Conservation (phyloP, 208 protist genomes). For the Phytomonas sp. region DNA sequence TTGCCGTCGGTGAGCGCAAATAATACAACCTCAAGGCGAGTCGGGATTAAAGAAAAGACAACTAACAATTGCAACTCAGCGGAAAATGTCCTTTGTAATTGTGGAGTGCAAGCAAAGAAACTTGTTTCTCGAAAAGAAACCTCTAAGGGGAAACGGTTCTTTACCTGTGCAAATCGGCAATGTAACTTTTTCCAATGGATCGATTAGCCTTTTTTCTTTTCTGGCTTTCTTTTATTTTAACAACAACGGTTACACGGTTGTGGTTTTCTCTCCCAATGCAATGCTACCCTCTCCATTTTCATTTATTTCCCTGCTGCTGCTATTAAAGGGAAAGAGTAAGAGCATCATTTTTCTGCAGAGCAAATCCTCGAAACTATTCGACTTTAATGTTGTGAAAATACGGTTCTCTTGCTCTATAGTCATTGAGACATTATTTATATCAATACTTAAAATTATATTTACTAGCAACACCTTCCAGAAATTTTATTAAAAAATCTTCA, state of each 20-base stretch:
- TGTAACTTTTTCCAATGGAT: slow-evolving; percentile 83
- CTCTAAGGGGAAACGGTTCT: slow-evolving; percentile 59
- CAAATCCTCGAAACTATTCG: not conserved
- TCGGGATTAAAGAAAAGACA: slow-evolving; percentile 1
- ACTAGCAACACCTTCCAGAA: not conserved
- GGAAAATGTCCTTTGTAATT: slow-evolving; percentile 35
- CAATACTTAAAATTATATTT: slow-evolving; percentile 2
- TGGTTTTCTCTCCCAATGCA: not conserved
- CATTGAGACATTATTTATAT: not conserved
- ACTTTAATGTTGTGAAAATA: not conserved
- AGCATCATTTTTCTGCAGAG: not conserved
- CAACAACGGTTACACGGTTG: not conserved
- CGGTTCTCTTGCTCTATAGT: not conserved
- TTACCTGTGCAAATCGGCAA: slow-evolving; percentile 51
- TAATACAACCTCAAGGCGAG: not conserved
- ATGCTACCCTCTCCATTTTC: not conserved
- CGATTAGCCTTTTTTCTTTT: slow-evolving; percentile 21
- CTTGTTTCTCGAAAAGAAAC: slow-evolving; percentile 69
- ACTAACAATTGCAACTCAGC: not conserved
- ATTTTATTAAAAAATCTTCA: slow-evolving; percentile 8
- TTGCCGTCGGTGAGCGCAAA: slow-evolving; percentile 30
- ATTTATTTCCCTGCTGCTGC: not conserved
- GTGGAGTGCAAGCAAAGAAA: slow-evolving; percentile 49
- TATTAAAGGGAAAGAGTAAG: not conserved
- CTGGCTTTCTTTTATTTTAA: not conserved